phyloP scores from a whole-genome alignment of 2,329 filamentous ascomycete genomes.

The Colletotrichum coccodes region DNA sequence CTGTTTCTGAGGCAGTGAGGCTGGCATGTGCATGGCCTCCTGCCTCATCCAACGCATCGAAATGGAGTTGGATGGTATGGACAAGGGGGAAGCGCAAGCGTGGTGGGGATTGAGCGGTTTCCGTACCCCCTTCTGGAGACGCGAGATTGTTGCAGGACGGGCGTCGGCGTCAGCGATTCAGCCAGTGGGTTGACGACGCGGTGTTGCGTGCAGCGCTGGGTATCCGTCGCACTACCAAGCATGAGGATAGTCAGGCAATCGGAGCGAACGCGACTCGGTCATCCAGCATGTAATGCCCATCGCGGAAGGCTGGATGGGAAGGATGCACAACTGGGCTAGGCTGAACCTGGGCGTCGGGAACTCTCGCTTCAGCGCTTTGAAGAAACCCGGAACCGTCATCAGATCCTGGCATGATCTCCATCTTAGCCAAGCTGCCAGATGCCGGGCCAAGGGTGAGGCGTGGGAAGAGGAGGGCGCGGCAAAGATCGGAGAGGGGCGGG shows the following conservation, averaged over 20 bases:
- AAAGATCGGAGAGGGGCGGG: conserved; percentile 27
- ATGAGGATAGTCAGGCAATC: background rate
- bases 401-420: conserved; percentile 33
- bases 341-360: conserved; percentile 32
- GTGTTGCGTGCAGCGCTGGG: background rate
- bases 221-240: background rate
- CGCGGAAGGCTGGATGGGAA: conserved; percentile 8
- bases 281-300: background rate
- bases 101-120: conserved; percentile 21
- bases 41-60: conserved; percentile 16
- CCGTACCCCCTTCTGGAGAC: background rate
- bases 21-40: conserved; percentile 5
- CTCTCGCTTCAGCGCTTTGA: conserved; percentile 29
- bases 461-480: conserved; percentile 14
- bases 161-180: conserved; percentile 25
- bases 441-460: conserved; percentile 21
- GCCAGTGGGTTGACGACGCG: conserved; percentile 20
- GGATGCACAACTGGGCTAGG: conserved; percentile 7
- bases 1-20: conserved; percentile 7
- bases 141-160: background rate
- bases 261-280: background rate
- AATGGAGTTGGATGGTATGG: background rate
- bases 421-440: conserved; percentile 25
- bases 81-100: background rate
- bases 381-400: conserved; percentile 27